A percentile compares a stretch with the other conserved stretches of the same genome.
These are phyloP conservation scores for Rhodotorula taiwanensis DNA, from an alignment of 768 basidiomycete genomes.

Conservation along the genomic window DNA sequence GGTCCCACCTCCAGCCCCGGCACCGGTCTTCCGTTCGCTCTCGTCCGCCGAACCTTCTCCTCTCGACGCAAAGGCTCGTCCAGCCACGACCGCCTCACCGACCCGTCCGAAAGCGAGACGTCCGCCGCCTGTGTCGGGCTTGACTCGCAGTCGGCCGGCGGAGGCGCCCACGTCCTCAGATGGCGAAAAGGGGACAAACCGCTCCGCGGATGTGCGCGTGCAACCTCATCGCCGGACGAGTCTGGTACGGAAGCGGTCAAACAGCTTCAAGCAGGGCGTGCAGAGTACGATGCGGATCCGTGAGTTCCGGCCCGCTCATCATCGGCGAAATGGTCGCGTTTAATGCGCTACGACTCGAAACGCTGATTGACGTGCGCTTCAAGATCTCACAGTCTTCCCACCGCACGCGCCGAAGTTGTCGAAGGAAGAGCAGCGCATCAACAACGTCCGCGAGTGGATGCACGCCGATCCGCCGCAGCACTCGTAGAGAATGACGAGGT, in stretches of 20 bases:
- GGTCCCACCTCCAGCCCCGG: not conserved
- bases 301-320: not conserved
- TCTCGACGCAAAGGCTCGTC: not conserved
- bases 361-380: too few relatives aligned
- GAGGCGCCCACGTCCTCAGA: not conserved
- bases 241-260: slow-evolving; percentile 11
- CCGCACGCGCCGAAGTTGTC: not conserved
- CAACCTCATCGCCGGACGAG: too few relatives aligned
- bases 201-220: too few relatives aligned
- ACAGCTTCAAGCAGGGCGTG: slow-evolving; percentile 18
- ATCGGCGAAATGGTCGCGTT: too few relatives aligned
- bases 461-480: too few relatives aligned
- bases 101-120: not conserved
- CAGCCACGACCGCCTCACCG: not conserved
- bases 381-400: slow-evolving; percentile 18
- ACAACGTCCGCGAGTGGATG: too few relatives aligned
- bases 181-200: not conserved
- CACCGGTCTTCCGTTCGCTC: not conserved
- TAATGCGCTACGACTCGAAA: too few relatives aligned
- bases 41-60: not conserved
- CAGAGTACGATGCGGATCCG: slow-evolving; percentile 23
- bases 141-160: not conserved
- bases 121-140: not conserved
- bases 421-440: too few relatives aligned
- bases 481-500: too few relatives aligned